A percentile compares a stretch with the other conserved stretches of the same genome.
Conservation (phyloP, 305 asterid genomes). For the Fraxinus paxiana region DNA sequence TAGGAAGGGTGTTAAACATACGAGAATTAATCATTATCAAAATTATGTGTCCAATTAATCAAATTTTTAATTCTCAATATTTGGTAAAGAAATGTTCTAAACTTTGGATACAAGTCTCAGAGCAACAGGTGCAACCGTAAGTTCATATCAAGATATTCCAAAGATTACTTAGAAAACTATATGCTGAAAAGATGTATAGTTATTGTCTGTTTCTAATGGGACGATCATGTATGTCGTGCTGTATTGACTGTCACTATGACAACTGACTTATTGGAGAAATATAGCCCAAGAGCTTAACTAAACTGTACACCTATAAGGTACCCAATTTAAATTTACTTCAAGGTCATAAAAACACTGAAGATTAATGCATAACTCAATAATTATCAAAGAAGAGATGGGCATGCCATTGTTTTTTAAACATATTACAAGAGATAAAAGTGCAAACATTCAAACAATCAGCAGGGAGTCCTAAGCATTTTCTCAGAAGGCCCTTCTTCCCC, state of each 20-base stretch:
- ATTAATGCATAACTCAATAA: neutral
- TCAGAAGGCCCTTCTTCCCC: neutral
- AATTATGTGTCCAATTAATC: neutral
- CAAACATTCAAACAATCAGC: neutral
- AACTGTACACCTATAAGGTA: neutral
- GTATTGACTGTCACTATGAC: neutral
- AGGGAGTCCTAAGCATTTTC: neutral
- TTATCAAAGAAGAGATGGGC: neutral
- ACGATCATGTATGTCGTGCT: neutral
- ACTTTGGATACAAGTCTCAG: neutral
- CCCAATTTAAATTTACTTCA: neutral
- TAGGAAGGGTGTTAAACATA: neutral
- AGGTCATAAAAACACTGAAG: neutral
- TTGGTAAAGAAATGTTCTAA: neutral
- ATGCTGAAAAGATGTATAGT: neutral
- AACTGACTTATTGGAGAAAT: neutral
- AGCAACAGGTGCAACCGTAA: neutral
- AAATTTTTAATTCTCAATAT: neutral
- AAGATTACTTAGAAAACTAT: neutral
- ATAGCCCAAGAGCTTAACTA: neutral
- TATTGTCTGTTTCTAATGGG: neutral
- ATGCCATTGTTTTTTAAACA: neutral
- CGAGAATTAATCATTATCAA: neutral
- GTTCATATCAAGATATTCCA: neutral
- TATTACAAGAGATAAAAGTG: constrained; percentile 2